Conservation (phyloP, 169 alveolate genomes). For the Eimeria nieschulzi region DNA sequence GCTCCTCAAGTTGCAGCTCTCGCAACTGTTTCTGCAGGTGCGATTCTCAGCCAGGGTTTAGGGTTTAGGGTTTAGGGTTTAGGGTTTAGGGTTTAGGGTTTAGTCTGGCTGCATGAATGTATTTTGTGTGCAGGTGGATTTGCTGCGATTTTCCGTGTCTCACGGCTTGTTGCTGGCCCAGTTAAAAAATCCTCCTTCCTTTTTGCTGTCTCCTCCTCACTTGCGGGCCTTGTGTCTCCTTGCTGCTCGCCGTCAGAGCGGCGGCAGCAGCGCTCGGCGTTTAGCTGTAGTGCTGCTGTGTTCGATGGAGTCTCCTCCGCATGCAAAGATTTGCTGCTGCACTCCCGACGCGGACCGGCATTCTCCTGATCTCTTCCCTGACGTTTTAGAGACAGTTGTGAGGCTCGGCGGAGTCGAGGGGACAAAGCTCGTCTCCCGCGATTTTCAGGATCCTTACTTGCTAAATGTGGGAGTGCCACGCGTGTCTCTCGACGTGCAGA, state of each 20-base stretch:
- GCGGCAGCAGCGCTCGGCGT: background rate
- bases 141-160: background rate
- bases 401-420: background rate
- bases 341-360: slow-evolving; percentile 25
- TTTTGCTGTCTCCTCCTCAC: background rate
- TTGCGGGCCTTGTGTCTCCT: slow-evolving; percentile 29
- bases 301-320: background rate
- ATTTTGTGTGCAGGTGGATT: slow-evolving; percentile 13
- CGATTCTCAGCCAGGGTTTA: background rate
- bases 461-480: slow-evolving; percentile 18
- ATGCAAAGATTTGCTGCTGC: background rate
- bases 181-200: slow-evolving; percentile 7
- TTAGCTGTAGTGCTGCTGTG: slow-evolving; percentile 29
- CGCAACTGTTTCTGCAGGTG: slow-evolving; percentile 32
- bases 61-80: background rate
- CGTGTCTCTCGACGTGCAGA: slow-evolving; percentile 35
- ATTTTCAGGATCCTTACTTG: slow-evolving; percentile 6
- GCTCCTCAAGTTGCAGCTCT: background rate
- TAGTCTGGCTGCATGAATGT: background rate
- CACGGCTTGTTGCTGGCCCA: slow-evolving; percentile 29
- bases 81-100: background rate
- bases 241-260: slow-evolving; percentile 12
- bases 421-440: background rate
- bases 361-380: slow-evolving; percentile 40
- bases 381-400: background rate